Evolutionary conservation across 2,329 filamentous ascomycete species (phyloP).

Genomic region (Verticillium nubilum): DNA sequence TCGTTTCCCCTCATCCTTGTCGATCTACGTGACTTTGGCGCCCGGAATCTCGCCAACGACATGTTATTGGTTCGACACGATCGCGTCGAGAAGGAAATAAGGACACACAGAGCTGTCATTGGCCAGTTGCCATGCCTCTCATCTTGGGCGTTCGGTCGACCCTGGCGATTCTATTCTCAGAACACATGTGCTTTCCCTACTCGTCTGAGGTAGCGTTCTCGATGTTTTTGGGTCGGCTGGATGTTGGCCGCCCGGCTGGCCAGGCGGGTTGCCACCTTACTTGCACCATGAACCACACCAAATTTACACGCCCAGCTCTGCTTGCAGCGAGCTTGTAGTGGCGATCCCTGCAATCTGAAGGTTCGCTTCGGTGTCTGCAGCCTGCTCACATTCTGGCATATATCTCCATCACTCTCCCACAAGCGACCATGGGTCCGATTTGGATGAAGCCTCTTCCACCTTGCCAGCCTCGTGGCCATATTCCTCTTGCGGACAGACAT

Average conservation of each 20-base stretch:
- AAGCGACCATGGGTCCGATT: background rate
- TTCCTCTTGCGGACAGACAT: background rate
- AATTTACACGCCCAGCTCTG: background rate
- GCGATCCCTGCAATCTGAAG: background rate
- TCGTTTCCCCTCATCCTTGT: background rate
- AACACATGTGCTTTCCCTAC: background rate
- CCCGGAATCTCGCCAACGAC: background rate
- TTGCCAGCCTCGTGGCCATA: background rate
- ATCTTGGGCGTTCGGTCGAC: slow-evolving; percentile 1
- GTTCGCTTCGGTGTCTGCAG: background rate
- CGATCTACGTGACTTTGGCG: slow-evolving; percentile 6
- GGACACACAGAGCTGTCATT: background rate
- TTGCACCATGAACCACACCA: background rate
- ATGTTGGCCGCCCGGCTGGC: background rate
- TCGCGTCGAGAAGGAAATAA: background rate
- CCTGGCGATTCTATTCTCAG: background rate
- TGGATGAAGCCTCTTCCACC: background rate
- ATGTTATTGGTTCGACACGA: background rate
- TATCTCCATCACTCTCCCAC: background rate
- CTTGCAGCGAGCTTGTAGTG: background rate
- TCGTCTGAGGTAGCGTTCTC: background rate
- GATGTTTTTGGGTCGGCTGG: background rate
- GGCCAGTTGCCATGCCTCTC: background rate
- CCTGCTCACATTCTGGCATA: background rate
- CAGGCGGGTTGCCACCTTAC: background rate